Conservation (phyloP, 441 rosid genomes). For the Bocquillonia castaneifolia region DNA sequence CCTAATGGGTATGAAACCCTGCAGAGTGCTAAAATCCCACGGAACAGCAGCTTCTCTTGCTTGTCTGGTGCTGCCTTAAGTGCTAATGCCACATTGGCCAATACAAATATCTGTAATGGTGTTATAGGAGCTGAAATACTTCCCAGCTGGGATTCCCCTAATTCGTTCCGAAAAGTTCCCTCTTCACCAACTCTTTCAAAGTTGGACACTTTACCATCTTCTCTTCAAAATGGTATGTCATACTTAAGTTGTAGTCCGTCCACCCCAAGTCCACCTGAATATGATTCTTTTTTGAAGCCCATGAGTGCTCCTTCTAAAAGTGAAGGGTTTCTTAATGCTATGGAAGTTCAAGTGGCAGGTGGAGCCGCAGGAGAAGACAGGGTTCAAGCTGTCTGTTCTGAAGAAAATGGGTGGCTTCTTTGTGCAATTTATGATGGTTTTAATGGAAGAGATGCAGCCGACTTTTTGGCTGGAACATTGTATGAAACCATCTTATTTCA, state of each 20-base stretch:
- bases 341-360: conserved; percentile 87
- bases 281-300: conserved; percentile 51
- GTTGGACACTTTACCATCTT: conserved; percentile 80
- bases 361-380: conserved; percentile 99
- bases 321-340: conserved; percentile 64
- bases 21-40: conserved; percentile 38
- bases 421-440: conserved; percentile 91
- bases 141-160: conserved; percentile 83
- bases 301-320: conserved; percentile 58
- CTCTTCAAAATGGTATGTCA: conserved; percentile 67
- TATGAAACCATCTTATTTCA: conserved; percentile 63
- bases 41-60: conserved; percentile 75
- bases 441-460: conserved; percentile 96
- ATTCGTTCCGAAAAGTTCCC: conserved; percentile 65
- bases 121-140: conserved; percentile 78
- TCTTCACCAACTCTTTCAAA: conserved; percentile 69
- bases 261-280: conserved; percentile 52
- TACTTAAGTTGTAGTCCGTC: conserved; percentile 76
- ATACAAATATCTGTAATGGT: conserved; percentile 88
- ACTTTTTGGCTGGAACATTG: conserved; percentile 88
- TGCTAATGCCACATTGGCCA: conserved; percentile 90
- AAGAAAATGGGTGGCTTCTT: conserved; percentile 86
- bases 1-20: conserved; percentile 35
- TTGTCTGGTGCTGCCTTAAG: conserved; percentile 89
- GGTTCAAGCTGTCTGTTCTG: conserved; percentile 96